Base-by-base conservation (phyloP, 192 early-diverging fungal species). In the Podila verticillata region DNA sequence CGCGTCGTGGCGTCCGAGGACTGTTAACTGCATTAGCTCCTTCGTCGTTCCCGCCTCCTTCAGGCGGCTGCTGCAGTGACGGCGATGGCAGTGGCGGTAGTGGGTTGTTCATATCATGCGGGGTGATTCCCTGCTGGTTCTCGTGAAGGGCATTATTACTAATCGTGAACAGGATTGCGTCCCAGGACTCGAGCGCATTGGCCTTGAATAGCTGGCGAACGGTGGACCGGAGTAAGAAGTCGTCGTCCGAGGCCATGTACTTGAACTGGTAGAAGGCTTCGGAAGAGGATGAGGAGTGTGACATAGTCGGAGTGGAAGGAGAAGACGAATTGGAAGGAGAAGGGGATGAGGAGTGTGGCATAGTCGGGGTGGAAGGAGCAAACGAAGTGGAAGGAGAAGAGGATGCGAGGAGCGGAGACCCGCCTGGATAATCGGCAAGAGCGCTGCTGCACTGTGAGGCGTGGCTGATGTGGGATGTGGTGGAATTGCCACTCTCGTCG, bases 101-200 rank as follows among this genome's bases (percentile, higher is more conserved):
- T 0, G 51, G 60, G 44, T 59, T 15, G 34, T 32, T 8, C 31
- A 19, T n/a, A n/a, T n/a, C n/a, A n/a, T n/a, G n/a, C n/a, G n/a
- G 48, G 31, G n/a, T 63, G 68, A 61, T 57, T 36, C 6, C 47
- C 47, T 13, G 28, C 66, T 35, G 39, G 61, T 80, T 67, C 44
- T 80, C 75, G 3, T 64, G 48, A 1, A 80, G 19, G 0, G 75
- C 75, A 61, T 64, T 80, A 19, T 72, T 31, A 48, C 71, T 77
- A 26, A 93, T 86, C 2, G 88, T 89, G 51, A 93, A 93, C 61
- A 93, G 68, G 12, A 91, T 87, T 3, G 91, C 87, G 57, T 93
- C 92, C 36, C 71, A 73, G 4, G 79, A 61, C 61, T 93, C 92
- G 36, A 93, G 77, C 2, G 92, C 92, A 79, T 92, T 86, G 22